Percentiles rank a stretch among this genome's conserved stretches.
phyloP scores from a whole-genome alignment of 2,329 filamentous ascomycete species.

The Fusarium mangiferae region DNA sequence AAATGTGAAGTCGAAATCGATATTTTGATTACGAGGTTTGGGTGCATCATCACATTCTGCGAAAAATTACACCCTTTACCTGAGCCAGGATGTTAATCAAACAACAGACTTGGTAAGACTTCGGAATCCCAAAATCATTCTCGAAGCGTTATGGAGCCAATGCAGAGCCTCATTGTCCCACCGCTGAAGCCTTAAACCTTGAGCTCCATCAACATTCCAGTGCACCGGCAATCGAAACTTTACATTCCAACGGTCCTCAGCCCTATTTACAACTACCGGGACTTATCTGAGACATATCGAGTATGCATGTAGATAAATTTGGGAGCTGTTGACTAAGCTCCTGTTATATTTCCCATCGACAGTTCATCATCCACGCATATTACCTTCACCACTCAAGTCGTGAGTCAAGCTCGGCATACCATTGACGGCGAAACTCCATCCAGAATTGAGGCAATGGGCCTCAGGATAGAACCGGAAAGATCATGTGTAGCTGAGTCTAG shows the following conservation, averaged over 20 bases:
- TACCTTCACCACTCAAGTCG: not conserved
- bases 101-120: not conserved
- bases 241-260: slow-evolving; percentile 22
- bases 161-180: slow-evolving; percentile 8
- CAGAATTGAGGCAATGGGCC: not conserved
- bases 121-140: not conserved
- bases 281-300: not conserved
- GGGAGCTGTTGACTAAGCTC: not conserved
- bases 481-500: not conserved
- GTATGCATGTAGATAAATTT: not conserved
- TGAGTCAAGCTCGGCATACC: not conserved
- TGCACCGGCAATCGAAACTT: slow-evolving; percentile 14
- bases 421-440: not conserved
- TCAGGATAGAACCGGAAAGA: not conserved
- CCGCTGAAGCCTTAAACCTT: slow-evolving; percentile 10
- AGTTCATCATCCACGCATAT: not conserved
- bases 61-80: no score
- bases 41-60: not conserved
- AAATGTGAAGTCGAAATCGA: not conserved
- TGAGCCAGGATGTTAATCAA: no score
- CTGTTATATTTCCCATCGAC: not conserved
- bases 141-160: not conserved
- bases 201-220: slow-evolving; percentile 20
- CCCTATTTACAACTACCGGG: slow-evolving; percentile 9
- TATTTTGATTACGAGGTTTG: rapidly evolving